Conservation (phyloP, 225 moss, liverwort and hornwort genomes). For the Antitrichia curtipendula region DNA sequence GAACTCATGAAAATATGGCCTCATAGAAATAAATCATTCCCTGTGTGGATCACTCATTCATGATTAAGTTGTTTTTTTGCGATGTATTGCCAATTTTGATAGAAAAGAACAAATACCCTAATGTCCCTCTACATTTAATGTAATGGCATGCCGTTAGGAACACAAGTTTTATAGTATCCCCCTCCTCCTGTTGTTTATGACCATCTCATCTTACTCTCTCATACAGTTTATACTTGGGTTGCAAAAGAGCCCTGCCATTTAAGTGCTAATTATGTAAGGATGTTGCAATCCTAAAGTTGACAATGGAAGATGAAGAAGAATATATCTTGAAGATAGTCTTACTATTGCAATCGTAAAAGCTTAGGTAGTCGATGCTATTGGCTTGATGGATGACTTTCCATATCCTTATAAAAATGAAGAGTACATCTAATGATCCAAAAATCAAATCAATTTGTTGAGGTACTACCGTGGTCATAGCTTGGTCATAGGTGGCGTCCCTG, state of each 20-base stretch:
- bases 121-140: too few species aligned
- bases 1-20: rapidly evolving
- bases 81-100: too few species aligned
- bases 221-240: rapidly evolving
- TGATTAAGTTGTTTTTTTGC: too few species aligned
- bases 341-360: too few species aligned
- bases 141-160: too few species aligned
- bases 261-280: rapidly evolving
- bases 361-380: not conserved
- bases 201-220: not conserved
- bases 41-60: not conserved
- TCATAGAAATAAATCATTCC: rapidly evolving
- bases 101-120: too few species aligned
- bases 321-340: rapidly evolving
- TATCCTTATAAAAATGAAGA: not conserved
- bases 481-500: too few species aligned
- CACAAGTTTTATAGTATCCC: too few species aligned
- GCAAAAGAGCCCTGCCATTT: rapidly evolving
- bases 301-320: not conserved
- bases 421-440: too few species aligned
- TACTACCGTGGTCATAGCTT: too few species aligned
- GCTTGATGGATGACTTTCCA: rapidly evolving
- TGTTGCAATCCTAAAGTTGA: not conserved
- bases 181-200: too few species aligned
- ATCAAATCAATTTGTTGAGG: not conserved